Base-by-base conservation (phyloP, 2,329 filamentous ascomycete species). In the Fusarium veterinarium region DNA sequence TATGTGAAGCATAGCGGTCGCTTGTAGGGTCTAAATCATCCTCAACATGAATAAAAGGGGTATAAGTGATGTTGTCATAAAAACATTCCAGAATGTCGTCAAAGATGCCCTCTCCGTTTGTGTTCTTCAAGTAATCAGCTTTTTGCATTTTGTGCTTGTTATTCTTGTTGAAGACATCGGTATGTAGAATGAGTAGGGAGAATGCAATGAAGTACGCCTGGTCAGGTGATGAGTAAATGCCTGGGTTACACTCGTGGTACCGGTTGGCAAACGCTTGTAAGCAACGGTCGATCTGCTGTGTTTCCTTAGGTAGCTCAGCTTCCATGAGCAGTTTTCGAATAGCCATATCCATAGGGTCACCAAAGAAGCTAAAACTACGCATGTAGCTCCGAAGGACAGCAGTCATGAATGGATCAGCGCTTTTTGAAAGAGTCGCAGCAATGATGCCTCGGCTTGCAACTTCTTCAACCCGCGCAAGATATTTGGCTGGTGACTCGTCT, bases 61-160 rank as follows among this genome's bases (percentile, higher is more conserved):
- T 99, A 80, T 99, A 99, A 64, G 93, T 93, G 75, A 99, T 97
- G 80, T 99, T 99, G 84, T 99, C 96, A 83, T 98, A 99, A 79
- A 99, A 97, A 80, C 95, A 98, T 78, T 95, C 95, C 19, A 98
- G 86, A 45, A 98, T 93, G 73, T 98, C 95, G 74, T 97, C 93
- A 58, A 93, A 93, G n/a, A 98, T 93, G 19, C 94, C 94, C 80
- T 98, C 95, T 6, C 93, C 95, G 28, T 91, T 91, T 0, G 95
- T 97, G 80, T 98, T 98, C 82, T 97, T 98, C 75, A 98, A 88
- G 82, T 99, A 99, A 78, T 98, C 96, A 1, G 89, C 84, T 79
- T 97, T 97, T 79, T 97, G 95, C 96, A 99, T 99, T 83, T 99
- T 99, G 81, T 96, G 90, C 84, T 98, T 98, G 84, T 98, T 98